A percentile compares a stretch with the other conserved stretches of the same genome.
Evolutionary conservation across 2,329 filamentous ascomycete genomes (phyloP).

Genomic region (Periconia digitata): DNA sequence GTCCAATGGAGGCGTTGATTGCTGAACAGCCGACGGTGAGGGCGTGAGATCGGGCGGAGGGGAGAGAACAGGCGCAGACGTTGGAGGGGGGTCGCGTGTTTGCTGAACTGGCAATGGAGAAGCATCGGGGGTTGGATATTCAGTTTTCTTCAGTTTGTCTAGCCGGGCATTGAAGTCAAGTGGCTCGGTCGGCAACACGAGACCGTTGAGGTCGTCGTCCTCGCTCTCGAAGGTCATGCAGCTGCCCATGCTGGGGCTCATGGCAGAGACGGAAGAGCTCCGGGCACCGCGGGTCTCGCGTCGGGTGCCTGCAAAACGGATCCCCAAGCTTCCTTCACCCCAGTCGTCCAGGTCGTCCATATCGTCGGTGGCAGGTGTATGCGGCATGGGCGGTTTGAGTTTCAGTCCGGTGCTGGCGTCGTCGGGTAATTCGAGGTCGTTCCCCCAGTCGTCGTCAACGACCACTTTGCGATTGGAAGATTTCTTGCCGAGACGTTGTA

Average conservation of each 20-base stretch:
- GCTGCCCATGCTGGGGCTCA: constrained; percentile 91
- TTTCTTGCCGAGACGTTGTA: constrained; percentile 76
- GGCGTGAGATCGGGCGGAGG: constrained; percentile 17
- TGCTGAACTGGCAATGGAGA: constrained; percentile 20
- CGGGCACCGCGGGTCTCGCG: constrained; percentile 77
- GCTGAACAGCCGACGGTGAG: constrained; percentile 15
- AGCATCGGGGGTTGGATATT: constrained; percentile 27
- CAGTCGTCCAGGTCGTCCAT: constrained; percentile 91
- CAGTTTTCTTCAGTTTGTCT: constrained; percentile 64
- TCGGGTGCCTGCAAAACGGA: constrained; percentile 82
- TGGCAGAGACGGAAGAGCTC: constrained; percentile 82
- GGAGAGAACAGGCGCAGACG: constrained; percentile 24
- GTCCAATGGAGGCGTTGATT: constrained; percentile 20
- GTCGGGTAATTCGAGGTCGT: constrained; percentile 51
- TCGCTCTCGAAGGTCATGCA: constrained; percentile 91
- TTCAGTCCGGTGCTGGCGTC: constrained; percentile 41
- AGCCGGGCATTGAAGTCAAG: constrained; percentile 81
- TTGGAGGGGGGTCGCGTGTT: constrained; percentile 28
- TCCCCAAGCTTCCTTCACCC: constrained; percentile 90
- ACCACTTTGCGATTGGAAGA: constrained; percentile 47
- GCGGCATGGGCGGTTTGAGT: constrained; percentile 48
- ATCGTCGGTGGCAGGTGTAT: constrained; percentile 46
- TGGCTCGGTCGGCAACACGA: constrained; percentile 80
- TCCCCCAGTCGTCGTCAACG: constrained; percentile 54
- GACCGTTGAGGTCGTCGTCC: constrained; percentile 87